Evolutionary conservation across 2,329 filamentous ascomycete genomes (phyloP).

Genomic region (Colletotrichum graminicola): DNA sequence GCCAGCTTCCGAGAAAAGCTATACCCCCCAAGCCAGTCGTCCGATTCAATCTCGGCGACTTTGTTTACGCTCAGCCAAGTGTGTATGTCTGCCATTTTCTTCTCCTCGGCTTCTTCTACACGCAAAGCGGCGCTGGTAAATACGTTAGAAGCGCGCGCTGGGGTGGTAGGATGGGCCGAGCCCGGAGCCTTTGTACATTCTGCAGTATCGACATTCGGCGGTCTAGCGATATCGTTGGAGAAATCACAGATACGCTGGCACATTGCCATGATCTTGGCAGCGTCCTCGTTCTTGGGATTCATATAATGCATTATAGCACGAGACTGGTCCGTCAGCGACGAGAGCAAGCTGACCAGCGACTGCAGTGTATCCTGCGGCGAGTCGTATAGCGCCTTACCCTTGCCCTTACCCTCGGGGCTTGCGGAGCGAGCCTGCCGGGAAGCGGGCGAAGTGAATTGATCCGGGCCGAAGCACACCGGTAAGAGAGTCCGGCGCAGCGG

Average conservation of each 20-base stretch:
- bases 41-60: background rate
- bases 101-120: too few species aligned
- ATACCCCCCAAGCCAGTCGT: background rate
- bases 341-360: background rate
- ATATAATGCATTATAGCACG: background rate
- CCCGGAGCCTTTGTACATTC: background rate
- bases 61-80: background rate
- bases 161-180: background rate
- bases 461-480: slow-evolving; percentile 6
- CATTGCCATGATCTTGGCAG: background rate
- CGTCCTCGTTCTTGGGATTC: background rate
- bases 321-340: background rate
- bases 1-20: background rate
- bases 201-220: background rate
- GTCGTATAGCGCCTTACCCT: background rate
- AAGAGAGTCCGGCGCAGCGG: slow-evolving; percentile 13
- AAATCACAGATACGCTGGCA: background rate
- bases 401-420: background rate
- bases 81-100: background rate
- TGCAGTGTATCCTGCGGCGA: background rate
- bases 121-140: background rate
- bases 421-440: too few species aligned
- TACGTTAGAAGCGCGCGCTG: background rate
- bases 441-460: too few species aligned
- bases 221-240: background rate